Conservation (phyloP, 2,329 filamentous ascomycete species). For the Phyllosticta paracitricarpa region DNA sequence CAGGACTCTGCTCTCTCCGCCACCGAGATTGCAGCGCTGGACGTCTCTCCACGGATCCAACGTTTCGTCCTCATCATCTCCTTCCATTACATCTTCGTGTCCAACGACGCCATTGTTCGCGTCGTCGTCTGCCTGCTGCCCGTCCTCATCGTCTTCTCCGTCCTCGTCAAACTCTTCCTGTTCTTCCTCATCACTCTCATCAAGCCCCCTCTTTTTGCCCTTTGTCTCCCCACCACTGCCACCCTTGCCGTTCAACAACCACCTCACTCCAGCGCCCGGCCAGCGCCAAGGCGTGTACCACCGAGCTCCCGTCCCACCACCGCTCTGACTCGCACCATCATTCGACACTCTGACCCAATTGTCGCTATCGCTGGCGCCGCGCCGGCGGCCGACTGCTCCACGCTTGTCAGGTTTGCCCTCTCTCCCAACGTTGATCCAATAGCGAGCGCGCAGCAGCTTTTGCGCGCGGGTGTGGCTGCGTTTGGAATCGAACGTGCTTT, state of each 20-base stretch:
- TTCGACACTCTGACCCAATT: neutral
- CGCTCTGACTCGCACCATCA: neutral
- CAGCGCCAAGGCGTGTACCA: neutral
- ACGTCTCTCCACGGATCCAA: neutral
- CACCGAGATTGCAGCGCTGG: neutral
- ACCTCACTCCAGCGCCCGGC: conserved; percentile 29
- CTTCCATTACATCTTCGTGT: too few relatives aligned
- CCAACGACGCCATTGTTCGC: too few relatives aligned
- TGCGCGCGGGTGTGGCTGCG: conserved; percentile 43
- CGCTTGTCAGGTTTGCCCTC: conserved; percentile 47
- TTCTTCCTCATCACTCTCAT: conserved; percentile 19
- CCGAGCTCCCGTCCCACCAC: neutral
- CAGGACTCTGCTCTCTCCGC: neutral
- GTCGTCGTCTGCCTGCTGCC: neutral
- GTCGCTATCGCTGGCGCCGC: neutral
- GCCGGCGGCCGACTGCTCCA: conserved; percentile 19
- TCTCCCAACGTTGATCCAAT: conserved; percentile 58
- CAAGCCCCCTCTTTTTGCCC: conserved; percentile 30
- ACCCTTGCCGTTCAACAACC: conserved; percentile 35
- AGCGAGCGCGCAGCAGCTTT: conserved; percentile 42
- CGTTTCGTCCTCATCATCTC: neutral
- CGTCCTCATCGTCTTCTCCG: conserved; percentile 15
- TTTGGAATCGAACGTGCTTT: conserved; percentile 56
- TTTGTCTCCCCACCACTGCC: conserved; percentile 39
- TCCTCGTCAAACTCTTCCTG: conserved; percentile 16